Evolutionary conservation across 1,139 yeast genomes (phyloP).

Genomic region (Saccharomyces hybrid): DNA sequence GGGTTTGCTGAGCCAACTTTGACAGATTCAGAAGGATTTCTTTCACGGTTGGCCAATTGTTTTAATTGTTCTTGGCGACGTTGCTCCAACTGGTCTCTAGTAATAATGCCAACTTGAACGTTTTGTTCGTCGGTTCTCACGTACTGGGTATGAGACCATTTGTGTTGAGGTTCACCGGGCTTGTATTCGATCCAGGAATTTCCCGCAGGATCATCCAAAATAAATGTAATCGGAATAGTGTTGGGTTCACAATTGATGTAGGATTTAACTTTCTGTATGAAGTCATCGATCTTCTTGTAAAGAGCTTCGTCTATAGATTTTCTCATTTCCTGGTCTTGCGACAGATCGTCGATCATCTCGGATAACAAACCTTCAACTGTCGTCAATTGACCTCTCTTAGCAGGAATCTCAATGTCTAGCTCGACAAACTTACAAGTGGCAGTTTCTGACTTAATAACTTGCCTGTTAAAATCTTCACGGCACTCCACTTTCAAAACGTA

Average conservation of each 20-base stretch:
- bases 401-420: conserved; percentile 90
- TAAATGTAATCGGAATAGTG: conserved; percentile 70
- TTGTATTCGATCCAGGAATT: conserved; percentile 92
- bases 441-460: conserved; percentile 84
- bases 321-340: conserved; percentile 75
- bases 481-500: conserved; percentile 64
- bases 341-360: conserved; percentile 80
- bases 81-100: conserved; percentile 65
- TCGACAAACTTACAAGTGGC: conserved; percentile 79
- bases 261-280: conserved; percentile 52
- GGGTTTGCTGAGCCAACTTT: conserved; percentile 14
- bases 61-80: conserved; percentile 31
- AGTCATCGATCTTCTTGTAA: conserved; percentile 64
- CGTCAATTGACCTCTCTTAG: conserved; percentile 88
- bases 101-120: conserved; percentile 74
- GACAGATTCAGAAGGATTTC: conserved; percentile 43
- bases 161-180: conserved; percentile 85
- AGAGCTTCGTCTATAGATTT: conserved; percentile 65
- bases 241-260: conserved; percentile 58
- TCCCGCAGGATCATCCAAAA: conserved; percentile 91
- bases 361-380: conserved; percentile 81
- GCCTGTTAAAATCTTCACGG: conserved; percentile 76
- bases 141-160: conserved; percentile 85
- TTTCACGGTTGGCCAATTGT: conserved; percentile 35
- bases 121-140: conserved; percentile 84